A percentile compares a stretch with the other conserved stretches of the same genome.
Conservation (phyloP, 306 rosid species). For the Medicago arabica region DNA sequence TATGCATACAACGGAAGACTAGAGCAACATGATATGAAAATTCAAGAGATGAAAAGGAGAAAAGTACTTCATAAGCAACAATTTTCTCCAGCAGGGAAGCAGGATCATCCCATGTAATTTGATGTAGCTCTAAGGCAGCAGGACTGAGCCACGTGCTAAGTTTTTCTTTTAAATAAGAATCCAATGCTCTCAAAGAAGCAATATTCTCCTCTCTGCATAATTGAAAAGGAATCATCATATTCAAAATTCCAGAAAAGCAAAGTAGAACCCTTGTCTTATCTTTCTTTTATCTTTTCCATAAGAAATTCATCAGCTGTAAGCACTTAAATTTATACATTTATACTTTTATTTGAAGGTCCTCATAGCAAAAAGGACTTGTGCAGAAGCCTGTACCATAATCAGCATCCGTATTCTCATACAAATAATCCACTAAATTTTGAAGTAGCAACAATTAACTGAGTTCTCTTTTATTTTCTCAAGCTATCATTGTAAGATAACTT, state of each 20-base stretch:
- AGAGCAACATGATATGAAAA: slow-evolving; percentile 25
- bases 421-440: slow-evolving; percentile 27
- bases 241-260: slow-evolving; percentile 36
- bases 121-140: slow-evolving; percentile 96
- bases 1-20: slow-evolving; percentile 25
- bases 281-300: not conserved
- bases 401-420: slow-evolving; percentile 24
- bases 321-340: slow-evolving; percentile 11
- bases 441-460: slow-evolving; percentile 28
- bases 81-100: slow-evolving; percentile 97
- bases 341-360: slow-evolving; percentile 27
- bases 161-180: slow-evolving; percentile 87
- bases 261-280: slow-evolving; percentile 30
- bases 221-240: slow-evolving; percentile 41
- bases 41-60: slow-evolving; percentile 39
- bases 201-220: slow-evolving; percentile 73
- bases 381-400: slow-evolving; percentile 21
- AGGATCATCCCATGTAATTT: slow-evolving; percentile 95
- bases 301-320: slow-evolving; percentile 23
- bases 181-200: slow-evolving; percentile 82
- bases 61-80: slow-evolving; percentile 88
- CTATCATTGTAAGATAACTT: slow-evolving; percentile 10
- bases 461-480: slow-evolving; percentile 18
- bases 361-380: slow-evolving; percentile 15
- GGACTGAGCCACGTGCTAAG: slow-evolving; percentile 93